Evolutionary conservation across 345 rosid genomes (phyloP), one percentile per base, ranked within the genome.

Genomic region (Leavenworthia alabamica): DNA sequence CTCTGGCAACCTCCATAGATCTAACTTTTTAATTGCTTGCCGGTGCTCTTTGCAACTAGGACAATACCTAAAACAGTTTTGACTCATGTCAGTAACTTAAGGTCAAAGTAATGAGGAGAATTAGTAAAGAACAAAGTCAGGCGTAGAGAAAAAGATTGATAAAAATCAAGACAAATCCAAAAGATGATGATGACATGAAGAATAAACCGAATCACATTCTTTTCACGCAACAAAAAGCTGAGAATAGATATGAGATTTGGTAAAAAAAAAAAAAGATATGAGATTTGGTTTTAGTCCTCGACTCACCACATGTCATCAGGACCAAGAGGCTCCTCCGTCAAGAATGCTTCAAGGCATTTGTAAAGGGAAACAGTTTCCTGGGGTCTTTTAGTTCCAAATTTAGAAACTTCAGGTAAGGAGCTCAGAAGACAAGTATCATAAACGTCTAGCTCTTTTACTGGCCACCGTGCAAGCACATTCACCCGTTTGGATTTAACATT

Each of bases 251-350:
- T 6, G 16, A 32, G 32, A 60, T n/a, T n/a, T n/a, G n/a, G n/a
- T n/a, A n/a, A n/a, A n/a, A n/a, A n/a, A n/a, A n/a, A n/a, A n/a
- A n/a, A n/a, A n/a, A n/a, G n/a, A n/a, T n/a, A n/a, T n/a, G n/a
- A n/a, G n/a, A n/a, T n/a, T n/a, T n/a, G n/a, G 64, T 11, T 16
- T 41, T 58, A 50, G 56, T 20, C 15, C 9, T 52, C 55, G 47
- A 82, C 95, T 83, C 39, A 94, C 99, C 96, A 90, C 99, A 90
- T 94, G 75, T 94, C 99, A 71, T 94, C 97, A 23, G 96, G 99
- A 68, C 99, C 99, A 74, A 94, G 95, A 14, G 97, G 99, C 81
- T 94, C 97, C 77, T 86, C 96, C 39, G 68, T 90, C 71, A 94
- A 75, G 87, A 94, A 94, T 60, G 99, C 93, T 83, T 90, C 95